Evolutionary conservation across 2,329 filamentous ascomycete species (phyloP).

Genomic region (Rutstroemia sp.): DNA sequence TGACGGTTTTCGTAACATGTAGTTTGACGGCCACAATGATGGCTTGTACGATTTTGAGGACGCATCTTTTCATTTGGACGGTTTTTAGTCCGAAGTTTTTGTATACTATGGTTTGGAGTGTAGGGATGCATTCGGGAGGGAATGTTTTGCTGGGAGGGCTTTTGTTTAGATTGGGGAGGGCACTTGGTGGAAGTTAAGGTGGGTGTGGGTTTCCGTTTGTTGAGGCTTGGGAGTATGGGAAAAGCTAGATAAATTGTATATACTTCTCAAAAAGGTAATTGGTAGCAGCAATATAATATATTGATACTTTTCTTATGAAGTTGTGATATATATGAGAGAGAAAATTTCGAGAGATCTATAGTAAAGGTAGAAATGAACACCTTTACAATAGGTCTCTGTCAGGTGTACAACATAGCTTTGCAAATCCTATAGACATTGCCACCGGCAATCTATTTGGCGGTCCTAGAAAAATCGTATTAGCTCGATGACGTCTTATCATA

Average conservation of each 20-base stretch:
- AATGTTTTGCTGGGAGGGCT: conserved; percentile 57
- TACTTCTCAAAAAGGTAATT: neutral
- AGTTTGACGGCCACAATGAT: conserved; percentile 73
- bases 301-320: no score
- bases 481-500: neutral
- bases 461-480: neutral
- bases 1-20: conserved; percentile 64
- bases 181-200: neutral
- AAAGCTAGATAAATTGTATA: neutral
- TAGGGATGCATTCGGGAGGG: conserved; percentile 71
- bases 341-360: neutral
- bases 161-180: conserved; percentile 32
- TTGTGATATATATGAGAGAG: no score
- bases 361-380: no score
- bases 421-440: neutral
- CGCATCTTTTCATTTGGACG: conserved; percentile 96
- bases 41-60: conserved; percentile 75
- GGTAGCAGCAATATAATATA: neutral
- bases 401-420: no score
- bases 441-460: neutral
- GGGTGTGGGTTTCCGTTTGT: neutral
- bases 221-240: neutral
- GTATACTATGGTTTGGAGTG: conserved; percentile 82
- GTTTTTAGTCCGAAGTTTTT: conserved; percentile 97
- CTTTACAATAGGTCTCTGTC: no score